phyloP scores from a whole-genome alignment of 1,284 basidiomycete genomes.

The Cystobasidiaceae sp. region DNA sequence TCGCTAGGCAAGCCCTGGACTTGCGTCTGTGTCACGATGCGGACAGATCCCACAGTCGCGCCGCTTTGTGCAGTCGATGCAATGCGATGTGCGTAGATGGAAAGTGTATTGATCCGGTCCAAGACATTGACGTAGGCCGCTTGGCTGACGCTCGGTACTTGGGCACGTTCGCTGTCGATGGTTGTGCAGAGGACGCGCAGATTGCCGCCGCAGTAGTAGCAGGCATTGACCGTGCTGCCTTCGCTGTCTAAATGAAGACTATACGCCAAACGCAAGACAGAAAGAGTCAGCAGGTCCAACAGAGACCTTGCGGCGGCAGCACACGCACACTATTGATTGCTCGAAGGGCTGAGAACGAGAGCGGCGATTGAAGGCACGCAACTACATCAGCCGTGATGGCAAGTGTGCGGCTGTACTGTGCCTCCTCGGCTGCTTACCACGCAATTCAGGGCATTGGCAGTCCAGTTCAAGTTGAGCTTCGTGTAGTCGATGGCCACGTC shows the following conservation, averaged over 20 bases:
- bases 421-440: not conserved
- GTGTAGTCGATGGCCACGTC: conserved; percentile 24
- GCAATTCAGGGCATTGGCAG: conserved; percentile 9
- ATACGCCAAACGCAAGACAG: too few species aligned
- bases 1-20: not conserved
- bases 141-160: not conserved
- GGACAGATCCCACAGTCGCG: not conserved
- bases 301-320: conserved; percentile 19
- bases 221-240: conserved; percentile 1
- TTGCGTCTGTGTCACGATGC: not conserved
- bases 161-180: conserved; percentile 24
- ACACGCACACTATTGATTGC: too few species aligned
- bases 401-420: not conserved
- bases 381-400: not conserved
- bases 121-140: not conserved
- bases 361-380: too few species aligned
- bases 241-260: conserved; percentile 11
- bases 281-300: too few species aligned
- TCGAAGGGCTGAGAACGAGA: too few species aligned
- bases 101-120: not conserved
- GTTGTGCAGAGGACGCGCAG: conserved; percentile 18
- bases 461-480: conserved; percentile 18
- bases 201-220: conserved; percentile 22
- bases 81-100: not conserved
- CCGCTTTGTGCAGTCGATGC: not conserved